phyloP scores from a whole-genome alignment of 2,329 filamentous ascomycete species.

The Aspergillus brasiliensis region DNA sequence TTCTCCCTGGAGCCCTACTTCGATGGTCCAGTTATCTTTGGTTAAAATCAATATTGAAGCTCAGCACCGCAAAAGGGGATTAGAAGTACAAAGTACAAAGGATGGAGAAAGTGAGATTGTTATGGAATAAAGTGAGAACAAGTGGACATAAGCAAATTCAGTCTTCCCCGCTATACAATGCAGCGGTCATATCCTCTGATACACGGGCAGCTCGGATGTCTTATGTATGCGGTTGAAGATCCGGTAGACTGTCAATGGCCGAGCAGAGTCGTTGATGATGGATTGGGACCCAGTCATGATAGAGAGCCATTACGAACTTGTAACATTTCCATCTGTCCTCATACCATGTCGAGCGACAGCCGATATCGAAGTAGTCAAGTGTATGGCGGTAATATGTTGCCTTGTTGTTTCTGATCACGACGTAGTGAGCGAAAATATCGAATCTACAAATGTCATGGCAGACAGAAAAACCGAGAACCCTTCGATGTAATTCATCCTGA shows the following conservation, averaged over 20 bases:
- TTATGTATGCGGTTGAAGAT: not conserved
- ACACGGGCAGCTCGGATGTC: no score
- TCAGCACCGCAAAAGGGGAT: no score
- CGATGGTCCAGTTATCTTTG: no score
- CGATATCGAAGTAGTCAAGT: not conserved
- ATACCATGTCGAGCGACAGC: not conserved
- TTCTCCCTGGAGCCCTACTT: no score
- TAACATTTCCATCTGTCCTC: not conserved
- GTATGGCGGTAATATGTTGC: not conserved
- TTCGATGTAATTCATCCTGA: constrained; percentile 5
- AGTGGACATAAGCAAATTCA: no score
- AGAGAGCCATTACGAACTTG: constrained; percentile 9
- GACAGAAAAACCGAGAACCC: constrained; percentile 7
- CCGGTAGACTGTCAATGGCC: not conserved
- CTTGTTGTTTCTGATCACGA: not conserved
- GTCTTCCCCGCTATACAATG: no score
- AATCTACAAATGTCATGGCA: not conserved
- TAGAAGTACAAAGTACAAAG: no score
- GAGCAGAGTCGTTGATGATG: constrained; percentile 2
- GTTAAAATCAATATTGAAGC: no score
- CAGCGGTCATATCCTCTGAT: no score
- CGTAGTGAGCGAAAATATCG: constrained; percentile 8
- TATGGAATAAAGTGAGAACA: no score
- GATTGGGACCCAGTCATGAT: constrained; percentile 1
- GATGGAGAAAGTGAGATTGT: no score